phyloP scores from a whole-genome alignment of 2,329 filamentous ascomycete species.

The Tolypocladium album region DNA sequence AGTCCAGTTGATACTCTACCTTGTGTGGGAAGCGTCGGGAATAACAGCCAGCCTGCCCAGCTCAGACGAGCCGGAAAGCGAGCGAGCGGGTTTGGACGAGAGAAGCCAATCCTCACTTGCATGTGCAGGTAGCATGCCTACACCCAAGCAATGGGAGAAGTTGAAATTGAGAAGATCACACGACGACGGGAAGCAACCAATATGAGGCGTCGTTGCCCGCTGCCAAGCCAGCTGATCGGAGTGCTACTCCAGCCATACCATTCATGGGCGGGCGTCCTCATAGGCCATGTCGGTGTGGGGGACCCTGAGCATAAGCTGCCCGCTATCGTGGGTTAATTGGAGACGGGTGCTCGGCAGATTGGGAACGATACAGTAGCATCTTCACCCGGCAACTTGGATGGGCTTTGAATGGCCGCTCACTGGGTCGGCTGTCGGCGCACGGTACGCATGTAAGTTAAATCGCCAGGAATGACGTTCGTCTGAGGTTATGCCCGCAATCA shows the following conservation, averaged over 20 bases:
- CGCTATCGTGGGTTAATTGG: neutral
- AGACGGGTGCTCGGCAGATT: neutral
- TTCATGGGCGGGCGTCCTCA: neutral
- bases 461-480: constrained; percentile 17
- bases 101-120: neutral
- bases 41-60: neutral
- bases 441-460: neutral
- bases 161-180: neutral
- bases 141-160: neutral
- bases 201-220: neutral
- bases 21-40: neutral
- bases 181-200: neutral
- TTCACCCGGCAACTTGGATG: neutral
- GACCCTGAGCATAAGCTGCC: neutral
- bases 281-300: neutral
- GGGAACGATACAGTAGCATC: no score
- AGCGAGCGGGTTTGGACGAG: neutral
- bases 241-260: neutral
- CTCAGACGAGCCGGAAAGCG: neutral
- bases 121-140: neutral
- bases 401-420: neutral
- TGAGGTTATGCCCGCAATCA: constrained; percentile 3
- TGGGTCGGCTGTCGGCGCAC: neutral
- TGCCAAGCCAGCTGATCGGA: neutral
- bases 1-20: neutral